Percentiles rank a stretch among this genome's conserved stretches.
Evolutionary conservation across 345 rosid species (phyloP).

Genomic region (Trapa bicornis): DNA sequence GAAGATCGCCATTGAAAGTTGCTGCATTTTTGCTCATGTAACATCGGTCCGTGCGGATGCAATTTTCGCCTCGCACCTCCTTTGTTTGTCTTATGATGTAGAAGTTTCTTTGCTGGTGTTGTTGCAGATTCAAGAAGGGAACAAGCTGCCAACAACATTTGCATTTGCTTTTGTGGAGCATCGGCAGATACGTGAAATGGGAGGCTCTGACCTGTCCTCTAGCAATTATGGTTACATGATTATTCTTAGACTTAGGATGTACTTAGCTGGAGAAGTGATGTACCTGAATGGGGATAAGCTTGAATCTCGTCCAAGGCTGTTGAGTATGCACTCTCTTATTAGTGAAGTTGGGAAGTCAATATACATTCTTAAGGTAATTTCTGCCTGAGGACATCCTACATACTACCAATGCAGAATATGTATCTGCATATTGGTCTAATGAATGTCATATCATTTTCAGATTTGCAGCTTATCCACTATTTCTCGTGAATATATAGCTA

Average conservation of each 20-base stretch:
- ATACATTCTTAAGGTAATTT: conserved; percentile 57
- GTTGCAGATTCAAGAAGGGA: conserved; percentile 47
- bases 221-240: conserved; percentile 4
- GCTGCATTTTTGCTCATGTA: background rate
- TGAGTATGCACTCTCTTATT: conserved; percentile 39
- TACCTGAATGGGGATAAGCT: conserved; percentile 29
- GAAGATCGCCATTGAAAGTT: background rate
- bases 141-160: conserved; percentile 47
- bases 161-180: conserved; percentile 92
- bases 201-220: conserved; percentile 5
- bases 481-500: conserved; percentile 74
- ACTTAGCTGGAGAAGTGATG: conserved; percentile 53
- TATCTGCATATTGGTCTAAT: conserved; percentile 1
- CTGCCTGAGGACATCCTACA: background rate
- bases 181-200: conserved; percentile 20
- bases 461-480: conserved; percentile 88
- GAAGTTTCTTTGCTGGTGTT: conserved; percentile 4
- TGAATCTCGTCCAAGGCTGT: conserved; percentile 35
- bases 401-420: background rate
- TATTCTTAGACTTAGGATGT: conserved; percentile 75
- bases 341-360: conserved; percentile 36
- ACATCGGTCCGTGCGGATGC: background rate
- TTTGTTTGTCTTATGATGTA: too few relatives aligned
- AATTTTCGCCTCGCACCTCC: background rate
- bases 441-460: conserved; percentile 31